Conservation (phyloP, 805 yeast genomes). For the Wickerhamomyces sydowiorum region DNA sequence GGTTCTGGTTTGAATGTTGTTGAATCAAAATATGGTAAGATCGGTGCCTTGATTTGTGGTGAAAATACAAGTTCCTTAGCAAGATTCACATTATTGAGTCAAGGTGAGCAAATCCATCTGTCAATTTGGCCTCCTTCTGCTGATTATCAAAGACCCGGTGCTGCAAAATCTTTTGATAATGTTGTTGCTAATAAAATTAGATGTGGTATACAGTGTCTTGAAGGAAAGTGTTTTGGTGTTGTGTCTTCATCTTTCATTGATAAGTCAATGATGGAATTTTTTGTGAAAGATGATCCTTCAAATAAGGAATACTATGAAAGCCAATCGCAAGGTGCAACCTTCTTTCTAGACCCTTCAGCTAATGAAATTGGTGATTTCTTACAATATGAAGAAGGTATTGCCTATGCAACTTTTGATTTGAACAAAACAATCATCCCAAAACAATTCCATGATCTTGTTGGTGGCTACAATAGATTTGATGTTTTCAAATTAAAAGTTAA, state of each 20-base stretch:
- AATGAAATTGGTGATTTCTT: slow-evolving; percentile 20
- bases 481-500: slow-evolving; percentile 17
- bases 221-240: slow-evolving; percentile 21
- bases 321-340: slow-evolving; percentile 18
- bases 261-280: slow-evolving; percentile 13
- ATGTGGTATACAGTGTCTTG: slow-evolving; percentile 21
- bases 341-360: slow-evolving; percentile 19
- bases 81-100: slow-evolving; percentile 17
- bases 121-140: slow-evolving; percentile 20
- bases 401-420: slow-evolving; percentile 20
- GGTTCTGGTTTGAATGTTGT: slow-evolving; percentile 17
- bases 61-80: slow-evolving; percentile 22
- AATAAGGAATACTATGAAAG: slow-evolving; percentile 12
- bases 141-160: slow-evolving; percentile 3
- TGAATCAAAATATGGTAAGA: slow-evolving; percentile 16
- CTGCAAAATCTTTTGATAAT: slow-evolving; percentile 12
- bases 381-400: slow-evolving; percentile 19
- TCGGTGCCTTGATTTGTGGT: slow-evolving; percentile 19
- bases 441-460: slow-evolving; percentile 21
- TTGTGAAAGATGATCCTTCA: slow-evolving; percentile 20
- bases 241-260: slow-evolving; percentile 19
- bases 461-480: slow-evolving; percentile 21
- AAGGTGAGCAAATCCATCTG: slow-evolving; percentile 21
- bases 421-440: slow-evolving; percentile 20
- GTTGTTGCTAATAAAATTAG: slow-evolving; percentile 18